phyloP scores from a whole-genome alignment of 75 land plant species.

The Cryptomeria japonica region DNA sequence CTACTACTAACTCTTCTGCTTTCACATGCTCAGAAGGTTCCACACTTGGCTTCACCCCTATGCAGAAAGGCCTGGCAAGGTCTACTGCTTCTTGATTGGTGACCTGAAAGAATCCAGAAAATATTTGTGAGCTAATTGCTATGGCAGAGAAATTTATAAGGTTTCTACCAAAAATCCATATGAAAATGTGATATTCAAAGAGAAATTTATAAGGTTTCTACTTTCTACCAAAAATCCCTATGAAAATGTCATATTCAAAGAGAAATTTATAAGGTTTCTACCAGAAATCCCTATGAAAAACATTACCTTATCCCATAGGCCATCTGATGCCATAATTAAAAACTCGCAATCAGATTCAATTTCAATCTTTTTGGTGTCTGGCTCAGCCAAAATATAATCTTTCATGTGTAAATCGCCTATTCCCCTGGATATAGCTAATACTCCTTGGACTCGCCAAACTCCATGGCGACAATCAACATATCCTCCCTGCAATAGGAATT shows the following conservation, averaged over 20 bases:
- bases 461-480: constrained; percentile 66
- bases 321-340: constrained; percentile 78
- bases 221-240: no score
- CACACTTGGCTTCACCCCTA: not conserved
- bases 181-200: not conserved
- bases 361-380: constrained; percentile 48
- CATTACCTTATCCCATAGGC: constrained; percentile 78
- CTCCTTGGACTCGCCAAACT: constrained; percentile 71
- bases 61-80: constrained; percentile 17
- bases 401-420: constrained; percentile 79
- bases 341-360: constrained; percentile 57
- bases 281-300: no score
- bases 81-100: constrained; percentile 79
- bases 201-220: no score
- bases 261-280: no score
- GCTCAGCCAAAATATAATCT: constrained; percentile 71
- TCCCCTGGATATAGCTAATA: constrained; percentile 76
- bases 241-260: not conserved
- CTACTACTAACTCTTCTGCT: not conserved
- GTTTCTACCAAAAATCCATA: not conserved
- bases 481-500: constrained; percentile 49
- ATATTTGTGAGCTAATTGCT: not conserved
- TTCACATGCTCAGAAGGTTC: not conserved
- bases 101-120: constrained; percentile 37
- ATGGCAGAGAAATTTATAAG: not conserved